Base-by-base conservation (phyloP, 2,329 filamentous ascomycete species). In the Stachybotrys chlorohalonatus region DNA sequence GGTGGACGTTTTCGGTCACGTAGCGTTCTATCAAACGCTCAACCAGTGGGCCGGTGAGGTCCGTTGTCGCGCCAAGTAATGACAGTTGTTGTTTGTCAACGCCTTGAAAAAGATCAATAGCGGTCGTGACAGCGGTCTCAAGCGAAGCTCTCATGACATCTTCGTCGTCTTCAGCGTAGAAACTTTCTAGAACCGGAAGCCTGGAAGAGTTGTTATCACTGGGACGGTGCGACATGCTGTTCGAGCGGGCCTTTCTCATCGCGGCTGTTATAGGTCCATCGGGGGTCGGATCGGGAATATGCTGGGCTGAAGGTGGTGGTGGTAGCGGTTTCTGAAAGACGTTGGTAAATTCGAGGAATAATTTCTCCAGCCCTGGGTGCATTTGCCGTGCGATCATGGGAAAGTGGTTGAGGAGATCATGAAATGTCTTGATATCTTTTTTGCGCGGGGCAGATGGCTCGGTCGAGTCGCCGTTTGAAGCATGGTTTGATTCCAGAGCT, bases 61-160 rank as follows among this genome's bases (percentile, higher is more conserved):
- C 91, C 2, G 95, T 99, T 1, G 91, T 96, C 5, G 92, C 89
- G 16, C 92, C 94, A 5, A 99, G 78, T 42, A 95, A 79, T 3
- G 93, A 96, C 31, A 99, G 76, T 64, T 97, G 94, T 64, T 95
- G 90, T 68, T 96, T 96, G 68, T 99, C 94, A 6, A 99, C 93
- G 56, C 86, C 85, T 64, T 97, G 93, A 61, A 99, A 99, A 1
- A 97, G 79, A 64, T 99, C 94, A 60, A 99, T 97, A 0, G 92
- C 94, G 9, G 89, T 83, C 9, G 90, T 96, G 11, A 99, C 89
- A 1, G 93, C 92, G 1, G 89, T 95, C 71, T 99, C 94, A 13
- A 97, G 75, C 15, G 91, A 90, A 24, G 85, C 85, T 54, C 93
- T 81, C 86, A 99, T 93, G 32, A 90, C 79, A 61, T 95, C 88